A percentile compares a stretch with the other conserved stretches of the same genome.
Evolutionary conservation across 768 basidiomycete species (phyloP).

Genomic region (Candolleomyces eurysporus): DNA sequence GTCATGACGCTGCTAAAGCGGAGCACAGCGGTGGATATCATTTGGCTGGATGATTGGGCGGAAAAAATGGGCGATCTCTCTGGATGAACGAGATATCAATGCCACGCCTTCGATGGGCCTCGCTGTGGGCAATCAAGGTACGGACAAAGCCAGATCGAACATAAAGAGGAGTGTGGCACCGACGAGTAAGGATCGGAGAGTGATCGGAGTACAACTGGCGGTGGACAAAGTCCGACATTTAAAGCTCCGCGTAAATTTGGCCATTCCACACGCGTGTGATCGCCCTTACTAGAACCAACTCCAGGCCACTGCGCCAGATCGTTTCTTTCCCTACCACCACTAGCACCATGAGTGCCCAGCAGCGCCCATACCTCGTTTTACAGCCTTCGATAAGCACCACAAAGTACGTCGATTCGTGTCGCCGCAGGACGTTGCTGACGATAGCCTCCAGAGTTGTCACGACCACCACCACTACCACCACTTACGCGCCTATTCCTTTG

Average conservation of each 20-base stretch:
- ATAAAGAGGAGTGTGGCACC: too few species aligned
- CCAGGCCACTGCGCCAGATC: slow-evolving; percentile 15
- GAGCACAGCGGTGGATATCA: too few species aligned
- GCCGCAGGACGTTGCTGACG: neutral
- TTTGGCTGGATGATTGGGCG: too few species aligned
- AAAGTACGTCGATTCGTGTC: slow-evolving; percentile 49
- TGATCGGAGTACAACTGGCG: too few species aligned
- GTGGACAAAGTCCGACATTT: slow-evolving; percentile 9
- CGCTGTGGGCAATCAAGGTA: too few species aligned
- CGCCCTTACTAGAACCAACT: neutral
- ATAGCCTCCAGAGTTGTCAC: slow-evolving; percentile 68
- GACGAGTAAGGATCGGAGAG: too few species aligned
- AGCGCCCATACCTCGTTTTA: slow-evolving; percentile 67
- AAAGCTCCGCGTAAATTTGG: slow-evolving; percentile 25
- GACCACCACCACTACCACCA: slow-evolving; percentile 88
- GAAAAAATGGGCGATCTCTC: too few species aligned
- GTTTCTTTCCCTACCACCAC: slow-evolving; percentile 19
- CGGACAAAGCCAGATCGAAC: too few species aligned
- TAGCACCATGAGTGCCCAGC: slow-evolving; percentile 57
- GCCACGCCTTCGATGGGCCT: too few species aligned
- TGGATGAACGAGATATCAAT: too few species aligned
- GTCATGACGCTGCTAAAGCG: too few species aligned
- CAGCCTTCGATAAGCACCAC: slow-evolving; percentile 85
- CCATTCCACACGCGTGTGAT: slow-evolving; percentile 9
- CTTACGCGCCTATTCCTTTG: slow-evolving; percentile 84